Conservation (phyloP, 768 basidiomycete genomes). For the Glaciozyma antarctica region DNA sequence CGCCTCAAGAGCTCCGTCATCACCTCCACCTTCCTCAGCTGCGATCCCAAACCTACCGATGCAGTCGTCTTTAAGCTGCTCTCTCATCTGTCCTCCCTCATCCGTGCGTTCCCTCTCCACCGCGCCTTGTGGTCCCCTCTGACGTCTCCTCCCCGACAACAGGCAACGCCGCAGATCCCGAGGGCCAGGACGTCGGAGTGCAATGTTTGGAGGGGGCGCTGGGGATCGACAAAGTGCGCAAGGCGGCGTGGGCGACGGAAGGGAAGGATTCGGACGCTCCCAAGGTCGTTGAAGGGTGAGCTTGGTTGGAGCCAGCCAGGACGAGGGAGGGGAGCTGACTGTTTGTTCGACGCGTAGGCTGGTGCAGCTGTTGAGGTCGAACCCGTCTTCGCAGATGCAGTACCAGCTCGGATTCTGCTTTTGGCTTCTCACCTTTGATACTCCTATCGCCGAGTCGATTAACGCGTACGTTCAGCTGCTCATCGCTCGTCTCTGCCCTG, state of each 20-base stretch:
- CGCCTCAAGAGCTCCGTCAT: conserved; percentile 83
- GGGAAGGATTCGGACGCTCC: conserved; percentile 55
- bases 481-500: not conserved
- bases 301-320: not conserved
- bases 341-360: conserved; percentile 46
- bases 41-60: conserved; percentile 31
- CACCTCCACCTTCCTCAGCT: conserved; percentile 75
- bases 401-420: conserved; percentile 89
- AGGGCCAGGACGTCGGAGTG: conserved; percentile 68
- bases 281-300: conserved; percentile 40
- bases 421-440: conserved; percentile 89
- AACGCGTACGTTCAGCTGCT: conserved; percentile 60
- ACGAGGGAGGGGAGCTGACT: not conserved
- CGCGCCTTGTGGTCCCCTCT: not conserved
- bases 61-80: conserved; percentile 56
- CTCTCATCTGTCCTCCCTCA: conserved; percentile 51
- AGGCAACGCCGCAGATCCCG: conserved; percentile 43
- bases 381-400: conserved; percentile 76
- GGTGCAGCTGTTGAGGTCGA: conserved; percentile 69
- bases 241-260: conserved; percentile 74
- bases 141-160: conserved; percentile 25
- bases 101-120: conserved; percentile 35
- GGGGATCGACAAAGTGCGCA: conserved; percentile 67
- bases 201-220: conserved; percentile 81
- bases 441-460: conserved; percentile 69